A percentile compares a stretch with the other conserved stretches of the same genome.
These are phyloP conservation scores for Cyberlindnera americana DNA, from an alignment of 805 yeast species.

Conservation along the genomic window DNA sequence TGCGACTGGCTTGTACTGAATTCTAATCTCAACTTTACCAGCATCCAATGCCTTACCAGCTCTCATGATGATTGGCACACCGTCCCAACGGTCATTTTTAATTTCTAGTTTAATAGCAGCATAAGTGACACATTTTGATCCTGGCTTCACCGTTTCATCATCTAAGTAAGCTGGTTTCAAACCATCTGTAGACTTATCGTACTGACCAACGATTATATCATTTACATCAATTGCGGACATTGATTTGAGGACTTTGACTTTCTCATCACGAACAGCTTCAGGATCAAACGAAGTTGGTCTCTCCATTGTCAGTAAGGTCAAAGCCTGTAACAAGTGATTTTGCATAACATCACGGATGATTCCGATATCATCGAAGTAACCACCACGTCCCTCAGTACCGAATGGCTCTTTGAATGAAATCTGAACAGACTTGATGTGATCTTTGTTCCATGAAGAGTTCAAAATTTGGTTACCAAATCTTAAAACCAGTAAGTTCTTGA, in stretches of 20 bases:
- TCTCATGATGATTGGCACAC: slow-evolving; percentile 92
- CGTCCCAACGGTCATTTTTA: slow-evolving; percentile 95
- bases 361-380: slow-evolving; percentile 93
- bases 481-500: slow-evolving; percentile 82
- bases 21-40: slow-evolving; percentile 90
- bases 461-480: slow-evolving; percentile 90
- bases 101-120: slow-evolving; percentile 81
- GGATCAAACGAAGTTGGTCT: slow-evolving; percentile 90
- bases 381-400: slow-evolving; percentile 99
- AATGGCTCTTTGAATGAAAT: slow-evolving; percentile 96
- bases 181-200: slow-evolving; percentile 80
- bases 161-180: slow-evolving; percentile 86
- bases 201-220: slow-evolving; percentile 84
- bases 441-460: slow-evolving; percentile 84
- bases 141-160: slow-evolving; percentile 81
- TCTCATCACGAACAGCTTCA: slow-evolving; percentile 93
- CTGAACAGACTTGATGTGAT: slow-evolving; percentile 76
- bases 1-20: slow-evolving; percentile 86
- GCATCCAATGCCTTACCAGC: slow-evolving; percentile 98
- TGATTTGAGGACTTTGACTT: slow-evolving; percentile 86
- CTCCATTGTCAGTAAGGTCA: slow-evolving; percentile 92
- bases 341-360: slow-evolving; percentile 98
- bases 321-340: slow-evolving; percentile 90
- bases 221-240: slow-evolving; percentile 61
- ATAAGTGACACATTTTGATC: slow-evolving; percentile 85